Percentiles rank a stretch among this genome's conserved stretches.
phyloP scores from a whole-genome alignment of 73 alveolate species.

The Stentor roeselii region DNA sequence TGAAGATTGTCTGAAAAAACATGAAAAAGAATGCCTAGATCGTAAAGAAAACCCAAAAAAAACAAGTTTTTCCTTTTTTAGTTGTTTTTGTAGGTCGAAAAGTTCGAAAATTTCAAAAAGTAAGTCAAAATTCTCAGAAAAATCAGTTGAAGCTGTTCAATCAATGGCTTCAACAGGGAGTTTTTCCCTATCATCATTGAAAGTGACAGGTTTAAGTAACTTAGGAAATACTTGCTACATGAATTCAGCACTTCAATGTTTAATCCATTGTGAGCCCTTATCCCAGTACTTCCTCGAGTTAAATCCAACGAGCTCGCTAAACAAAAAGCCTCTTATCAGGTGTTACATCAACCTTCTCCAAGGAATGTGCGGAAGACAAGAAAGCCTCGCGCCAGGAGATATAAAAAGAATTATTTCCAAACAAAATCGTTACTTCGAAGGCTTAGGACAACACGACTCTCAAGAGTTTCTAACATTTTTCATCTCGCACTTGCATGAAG shows the following conservation, averaged over 20 bases:
- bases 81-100: conserved; percentile 3
- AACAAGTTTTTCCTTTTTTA: not conserved
- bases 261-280: conserved; percentile 14
- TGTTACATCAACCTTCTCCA: too few species aligned
- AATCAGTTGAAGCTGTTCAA: too few species aligned
- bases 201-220: conserved; percentile 76
- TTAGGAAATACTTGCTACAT: conserved; percentile 85
- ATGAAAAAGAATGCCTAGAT: not conserved
- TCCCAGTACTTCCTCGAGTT: too few species aligned
- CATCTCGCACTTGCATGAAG: conserved; percentile 97
- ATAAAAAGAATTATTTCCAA: conserved; percentile 50
- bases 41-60: too few species aligned
- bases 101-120: too few species aligned
- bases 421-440: conserved; percentile 55
- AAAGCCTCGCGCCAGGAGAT: conserved; percentile 44
- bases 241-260: conserved; percentile 37
- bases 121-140: too few species aligned
- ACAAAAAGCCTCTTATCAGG: too few species aligned
- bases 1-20: not conserved
- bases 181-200: not conserved
- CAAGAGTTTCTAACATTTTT: conserved; percentile 89
- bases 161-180: not conserved
- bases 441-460: conserved; percentile 86
- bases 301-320: too few species aligned
- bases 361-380: too few species aligned